Conservation (phyloP, 2,329 filamentous ascomycete genomes). For the Colletotrichum kahawae region DNA sequence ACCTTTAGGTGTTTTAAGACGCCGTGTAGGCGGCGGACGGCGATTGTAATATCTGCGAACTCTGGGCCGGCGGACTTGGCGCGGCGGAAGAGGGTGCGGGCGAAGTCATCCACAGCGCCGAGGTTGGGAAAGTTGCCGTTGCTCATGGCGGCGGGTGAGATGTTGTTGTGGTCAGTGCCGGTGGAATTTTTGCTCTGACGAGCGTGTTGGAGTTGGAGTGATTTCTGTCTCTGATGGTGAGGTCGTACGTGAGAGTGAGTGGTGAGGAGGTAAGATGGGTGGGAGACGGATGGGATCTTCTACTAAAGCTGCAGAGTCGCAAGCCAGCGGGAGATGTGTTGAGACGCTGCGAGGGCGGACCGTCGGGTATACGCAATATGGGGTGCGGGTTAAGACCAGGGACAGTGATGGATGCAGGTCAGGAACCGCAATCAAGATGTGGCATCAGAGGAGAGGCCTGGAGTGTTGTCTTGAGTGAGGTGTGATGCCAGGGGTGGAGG, state of each 20-base stretch:
- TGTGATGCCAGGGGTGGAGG: background rate
- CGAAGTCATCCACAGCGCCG: constrained; percentile 60
- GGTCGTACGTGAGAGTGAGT: background rate
- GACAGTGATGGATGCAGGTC: constrained; percentile 13
- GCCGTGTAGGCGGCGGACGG: constrained; percentile 58
- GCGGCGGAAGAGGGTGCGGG: constrained; percentile 59
- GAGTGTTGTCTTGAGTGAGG: background rate
- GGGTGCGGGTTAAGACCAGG: constrained; percentile 14
- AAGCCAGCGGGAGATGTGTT: background rate
- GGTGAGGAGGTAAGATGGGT: background rate
- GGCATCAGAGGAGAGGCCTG: constrained; percentile 15
- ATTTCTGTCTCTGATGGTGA: background rate
- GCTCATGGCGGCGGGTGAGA: constrained; percentile 31
- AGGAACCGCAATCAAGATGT: constrained; percentile 14
- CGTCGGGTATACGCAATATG: constrained; percentile 15
- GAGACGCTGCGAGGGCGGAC: background rate
- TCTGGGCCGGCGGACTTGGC: constrained; percentile 53
- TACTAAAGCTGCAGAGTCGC: constrained; percentile 14
- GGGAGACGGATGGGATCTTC: background rate
- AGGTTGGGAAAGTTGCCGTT: constrained; percentile 46
- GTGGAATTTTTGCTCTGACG: background rate
- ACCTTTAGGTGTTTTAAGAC: constrained; percentile 62
- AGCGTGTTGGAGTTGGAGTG: background rate
- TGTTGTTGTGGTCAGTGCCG: constrained; percentile 9
- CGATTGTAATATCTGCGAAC: constrained; percentile 53